phyloP scores from a whole-genome alignment of 2,329 filamentous ascomycete genomes.

The Xenosphaeropsis pyriputrescens region DNA sequence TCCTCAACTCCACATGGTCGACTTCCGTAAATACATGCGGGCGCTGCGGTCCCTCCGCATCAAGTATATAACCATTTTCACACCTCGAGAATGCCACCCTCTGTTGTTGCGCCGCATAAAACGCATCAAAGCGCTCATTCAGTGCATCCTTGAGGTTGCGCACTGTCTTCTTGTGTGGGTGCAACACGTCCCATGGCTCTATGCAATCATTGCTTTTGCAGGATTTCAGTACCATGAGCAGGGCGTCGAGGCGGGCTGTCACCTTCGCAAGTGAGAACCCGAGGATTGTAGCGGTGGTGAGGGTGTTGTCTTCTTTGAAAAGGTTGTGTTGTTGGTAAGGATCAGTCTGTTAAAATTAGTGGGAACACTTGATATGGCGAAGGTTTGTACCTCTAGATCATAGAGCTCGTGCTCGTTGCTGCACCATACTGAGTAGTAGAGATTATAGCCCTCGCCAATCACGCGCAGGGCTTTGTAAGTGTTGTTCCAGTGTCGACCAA shows the following conservation, averaged over 20 bases:
- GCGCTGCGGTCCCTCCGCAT: conserved; percentile 34
- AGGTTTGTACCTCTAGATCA: conserved; percentile 31
- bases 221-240: conserved; percentile 43
- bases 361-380: not conserved
- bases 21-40: no score
- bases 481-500: conserved; percentile 20
- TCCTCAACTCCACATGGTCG: no score
- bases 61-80: conserved; percentile 34
- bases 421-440: conserved; percentile 58
- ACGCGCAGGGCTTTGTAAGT: conserved; percentile 33
- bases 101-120: conserved; percentile 30
- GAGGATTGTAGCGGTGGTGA: conserved; percentile 11
- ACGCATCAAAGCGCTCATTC: conserved; percentile 27
- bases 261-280: conserved; percentile 23
- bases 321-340: conserved; percentile 35
- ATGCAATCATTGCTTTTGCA: conserved; percentile 37
- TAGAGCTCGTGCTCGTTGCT: conserved; percentile 54
- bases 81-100: conserved; percentile 36
- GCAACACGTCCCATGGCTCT: conserved; percentile 38
- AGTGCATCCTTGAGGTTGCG: conserved; percentile 26
- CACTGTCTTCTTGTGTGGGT: conserved; percentile 22
- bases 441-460: conserved; percentile 32
- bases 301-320: conserved; percentile 8
- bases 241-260: conserved; percentile 34
- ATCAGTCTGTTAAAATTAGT: conserved; percentile 21